Conservation (phyloP, 345 rosid genomes). For the Carallia pectinifolia region DNA sequence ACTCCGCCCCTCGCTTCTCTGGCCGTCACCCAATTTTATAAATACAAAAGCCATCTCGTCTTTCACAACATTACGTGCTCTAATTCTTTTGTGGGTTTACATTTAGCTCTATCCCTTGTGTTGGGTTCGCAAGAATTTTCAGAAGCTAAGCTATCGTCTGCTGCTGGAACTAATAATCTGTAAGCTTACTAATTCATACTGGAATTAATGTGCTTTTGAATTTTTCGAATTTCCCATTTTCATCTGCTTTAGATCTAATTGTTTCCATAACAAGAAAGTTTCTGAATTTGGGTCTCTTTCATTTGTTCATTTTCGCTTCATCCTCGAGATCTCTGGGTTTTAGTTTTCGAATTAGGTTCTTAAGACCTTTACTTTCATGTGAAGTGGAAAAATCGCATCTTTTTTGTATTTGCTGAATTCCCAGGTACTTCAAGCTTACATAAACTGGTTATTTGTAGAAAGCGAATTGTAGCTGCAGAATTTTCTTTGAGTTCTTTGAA, state of each 20-base stretch:
- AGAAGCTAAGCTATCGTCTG: not conserved
- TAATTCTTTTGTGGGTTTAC: no score
- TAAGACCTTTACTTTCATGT: not conserved
- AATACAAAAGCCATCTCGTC: no score
- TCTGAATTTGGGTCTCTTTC: not conserved
- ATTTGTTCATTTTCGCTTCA: not conserved
- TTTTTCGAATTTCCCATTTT: not conserved
- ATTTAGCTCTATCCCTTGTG: no score
- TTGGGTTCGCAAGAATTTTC: not conserved
- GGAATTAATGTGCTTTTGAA: not conserved
- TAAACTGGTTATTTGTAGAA: not conserved
- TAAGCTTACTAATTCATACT: not conserved
- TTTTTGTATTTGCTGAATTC: not conserved
- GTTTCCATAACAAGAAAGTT: not conserved
- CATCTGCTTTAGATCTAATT: conserved; percentile 1
- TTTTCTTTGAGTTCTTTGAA: not conserved
- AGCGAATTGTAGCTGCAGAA: not conserved
- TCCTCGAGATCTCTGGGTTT: not conserved
- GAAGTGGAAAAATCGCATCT: conserved; percentile 7
- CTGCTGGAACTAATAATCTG: not conserved
- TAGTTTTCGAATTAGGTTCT: not conserved
- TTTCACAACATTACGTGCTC: no score
- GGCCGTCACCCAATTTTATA: not conserved
- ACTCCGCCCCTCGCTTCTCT: not conserved
- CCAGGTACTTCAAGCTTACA: not conserved